Evolutionary conservation across 495 filamentous ascomycete genomes (phyloP).

Genomic region (Daldinia bambusicola): DNA sequence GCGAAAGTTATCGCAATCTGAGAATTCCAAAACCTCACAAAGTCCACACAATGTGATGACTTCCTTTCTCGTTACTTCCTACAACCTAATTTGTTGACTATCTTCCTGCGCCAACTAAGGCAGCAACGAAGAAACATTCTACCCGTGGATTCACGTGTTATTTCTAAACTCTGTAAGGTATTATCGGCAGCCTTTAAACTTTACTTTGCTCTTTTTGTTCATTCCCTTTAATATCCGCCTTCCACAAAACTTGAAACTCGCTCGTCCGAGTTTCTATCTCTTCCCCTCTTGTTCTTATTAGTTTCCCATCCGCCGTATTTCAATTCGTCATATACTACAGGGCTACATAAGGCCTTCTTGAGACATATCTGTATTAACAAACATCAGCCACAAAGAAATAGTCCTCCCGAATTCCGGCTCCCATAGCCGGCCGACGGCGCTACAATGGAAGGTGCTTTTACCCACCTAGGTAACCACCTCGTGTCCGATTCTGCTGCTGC

Average conservation of each 20-base stretch:
- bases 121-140: slow-evolving; percentile 11
- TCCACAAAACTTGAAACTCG: slow-evolving; percentile 1
- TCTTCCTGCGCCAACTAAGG: slow-evolving; percentile 20
- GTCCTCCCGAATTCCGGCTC: slow-evolving; percentile 21
- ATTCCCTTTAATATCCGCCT: slow-evolving; percentile 2
- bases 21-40: slow-evolving; percentile 39
- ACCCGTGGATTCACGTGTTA: background rate
- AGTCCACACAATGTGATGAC: slow-evolving; percentile 44
- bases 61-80: slow-evolving; percentile 13
- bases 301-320: background rate
- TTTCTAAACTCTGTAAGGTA: slow-evolving; percentile 22
- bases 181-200: background rate
- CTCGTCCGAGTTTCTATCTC: background rate
- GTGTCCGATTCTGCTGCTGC: slow-evolving; percentile 76
- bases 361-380: slow-evolving; percentile 12
- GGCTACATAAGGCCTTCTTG: background rate
- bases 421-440: slow-evolving; percentile 38
- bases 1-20: slow-evolving; percentile 46
- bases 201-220: background rate
- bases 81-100: slow-evolving; percentile 3
- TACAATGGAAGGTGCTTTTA: slow-evolving; percentile 85
- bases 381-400: slow-evolving; percentile 24
- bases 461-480: slow-evolving; percentile 83
- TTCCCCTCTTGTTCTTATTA: background rate
- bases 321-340: background rate